Percentiles rank a stretch among this genome's conserved stretches.
These are phyloP conservation scores for Candida xyloterini DNA, from an alignment of 805 yeast species.

Conservation along the genomic window DNA sequence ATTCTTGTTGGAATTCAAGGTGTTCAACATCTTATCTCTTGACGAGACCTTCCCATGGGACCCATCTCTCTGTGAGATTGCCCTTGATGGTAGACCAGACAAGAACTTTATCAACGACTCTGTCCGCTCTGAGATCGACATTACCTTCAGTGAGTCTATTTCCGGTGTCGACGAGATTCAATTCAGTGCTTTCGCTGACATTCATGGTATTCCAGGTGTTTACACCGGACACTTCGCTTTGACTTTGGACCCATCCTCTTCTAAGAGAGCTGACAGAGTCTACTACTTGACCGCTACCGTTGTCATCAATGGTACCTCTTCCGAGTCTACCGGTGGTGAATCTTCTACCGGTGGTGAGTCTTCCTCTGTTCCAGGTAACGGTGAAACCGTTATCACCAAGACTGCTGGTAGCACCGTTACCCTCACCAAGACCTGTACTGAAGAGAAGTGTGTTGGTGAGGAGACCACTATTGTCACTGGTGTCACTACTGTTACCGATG, in stretches of 20 bases:
- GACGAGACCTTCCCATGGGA: slow-evolving; percentile 19
- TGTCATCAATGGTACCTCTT: slow-evolving; percentile 5
- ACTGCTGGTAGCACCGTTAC: slow-evolving; percentile 19
- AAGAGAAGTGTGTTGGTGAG: slow-evolving; percentile 21
- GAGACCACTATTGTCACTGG: slow-evolving; percentile 27
- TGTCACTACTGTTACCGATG: slow-evolving; percentile 25
- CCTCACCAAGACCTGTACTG: slow-evolving; percentile 26
- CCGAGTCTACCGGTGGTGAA: slow-evolving; percentile 19
- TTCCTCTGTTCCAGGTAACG: slow-evolving; percentile 1
- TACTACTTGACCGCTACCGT: slow-evolving; percentile 24
- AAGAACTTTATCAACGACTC: slow-evolving; percentile 18
- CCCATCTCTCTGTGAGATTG: slow-evolving; percentile 3
- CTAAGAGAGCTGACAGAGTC: slow-evolving; percentile 25
- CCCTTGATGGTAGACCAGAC: slow-evolving; percentile 7
- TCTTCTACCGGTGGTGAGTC: slow-evolving; percentile 6
- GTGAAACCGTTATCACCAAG: slow-evolving; percentile 15
- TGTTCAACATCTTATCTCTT: slow-evolving; percentile 18
- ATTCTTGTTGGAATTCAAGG: slow-evolving; percentile 10
- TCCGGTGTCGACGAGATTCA: slow-evolving; percentile 10
- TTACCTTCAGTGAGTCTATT: slow-evolving; percentile 11
- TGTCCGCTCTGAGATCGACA: slow-evolving; percentile 15
- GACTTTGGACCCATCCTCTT: slow-evolving; percentile 17
- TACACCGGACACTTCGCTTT: slow-evolving; percentile 23
- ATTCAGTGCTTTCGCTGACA: slow-evolving; percentile 19
- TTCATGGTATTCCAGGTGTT: slow-evolving; percentile 15